A percentile compares a stretch with the other conserved stretches of the same genome.
phyloP scores from a whole-genome alignment of 108 stramenopile genomes.

The Nitzschia sp. region DNA sequence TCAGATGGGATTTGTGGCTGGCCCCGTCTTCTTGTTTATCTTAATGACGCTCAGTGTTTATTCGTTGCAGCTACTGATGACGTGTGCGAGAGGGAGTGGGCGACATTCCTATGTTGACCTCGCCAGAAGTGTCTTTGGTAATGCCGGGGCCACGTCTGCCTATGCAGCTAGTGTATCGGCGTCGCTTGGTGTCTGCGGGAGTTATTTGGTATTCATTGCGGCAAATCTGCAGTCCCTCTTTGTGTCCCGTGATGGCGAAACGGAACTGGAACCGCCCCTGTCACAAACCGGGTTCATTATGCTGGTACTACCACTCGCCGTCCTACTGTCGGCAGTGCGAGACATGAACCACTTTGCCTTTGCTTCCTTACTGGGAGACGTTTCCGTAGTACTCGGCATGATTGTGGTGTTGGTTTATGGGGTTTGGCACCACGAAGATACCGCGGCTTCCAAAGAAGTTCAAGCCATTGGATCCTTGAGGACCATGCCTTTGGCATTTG shows the following conservation, averaged over 20 bases:
- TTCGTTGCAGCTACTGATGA: constrained; percentile 22
- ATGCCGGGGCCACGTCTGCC: constrained; percentile 8
- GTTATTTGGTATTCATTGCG: constrained; percentile 39
- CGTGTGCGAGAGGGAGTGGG: background rate
- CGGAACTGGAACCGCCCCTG: background rate
- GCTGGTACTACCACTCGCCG: constrained; percentile 15
- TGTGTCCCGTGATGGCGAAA: background rate
- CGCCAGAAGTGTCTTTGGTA: constrained; percentile 29
- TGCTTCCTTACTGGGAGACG: constrained; percentile 23
- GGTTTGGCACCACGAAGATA: background rate
- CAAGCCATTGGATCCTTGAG: constrained; percentile 25
- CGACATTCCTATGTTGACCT: constrained; percentile 32
- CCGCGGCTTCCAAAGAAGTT: background rate
- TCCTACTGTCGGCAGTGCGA: constrained; percentile 27
- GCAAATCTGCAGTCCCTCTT: constrained; percentile 21
- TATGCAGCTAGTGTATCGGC: constrained; percentile 27
- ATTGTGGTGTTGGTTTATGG: constrained; percentile 29
- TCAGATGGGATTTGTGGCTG: constrained; percentile 31
- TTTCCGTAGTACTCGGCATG: constrained; percentile 28
- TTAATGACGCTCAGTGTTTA: constrained; percentile 21
- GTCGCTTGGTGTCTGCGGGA: constrained; percentile 39
- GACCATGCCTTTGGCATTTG: constrained; percentile 32
- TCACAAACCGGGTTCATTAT: constrained; percentile 6
- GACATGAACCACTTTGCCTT: constrained; percentile 32
- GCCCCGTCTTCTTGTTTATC: constrained; percentile 12